phyloP scores from a whole-genome alignment of 345 rosid genomes.

The Syzygium aromaticum region DNA sequence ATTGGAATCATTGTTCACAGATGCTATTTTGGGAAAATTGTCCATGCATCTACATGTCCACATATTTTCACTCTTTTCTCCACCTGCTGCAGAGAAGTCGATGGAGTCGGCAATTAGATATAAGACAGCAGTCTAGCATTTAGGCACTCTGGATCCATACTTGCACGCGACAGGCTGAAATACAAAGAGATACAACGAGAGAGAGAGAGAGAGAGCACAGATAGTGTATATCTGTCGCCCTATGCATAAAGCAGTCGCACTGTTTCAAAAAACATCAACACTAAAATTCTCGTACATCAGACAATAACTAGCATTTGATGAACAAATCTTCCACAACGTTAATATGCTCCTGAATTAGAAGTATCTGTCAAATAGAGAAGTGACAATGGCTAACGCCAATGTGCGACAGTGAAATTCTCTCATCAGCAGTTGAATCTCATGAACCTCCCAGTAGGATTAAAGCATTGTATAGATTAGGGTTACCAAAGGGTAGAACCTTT shows the following conservation, averaged over 20 bases:
- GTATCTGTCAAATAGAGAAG: not conserved
- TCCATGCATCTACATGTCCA: conserved; percentile 74
- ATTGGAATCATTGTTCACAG: conserved; percentile 23
- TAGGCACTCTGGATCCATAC: not conserved
- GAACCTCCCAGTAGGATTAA: not conserved
- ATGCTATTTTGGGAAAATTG: conserved; percentile 56
- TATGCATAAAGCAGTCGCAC: not conserved
- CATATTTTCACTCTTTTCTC: conserved; percentile 24
- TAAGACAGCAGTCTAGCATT: not conserved
- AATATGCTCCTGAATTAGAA: not conserved
- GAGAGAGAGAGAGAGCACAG: not conserved
- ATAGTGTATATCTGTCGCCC: not conserved
- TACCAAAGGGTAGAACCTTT: not conserved
- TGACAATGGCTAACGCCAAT: not conserved
- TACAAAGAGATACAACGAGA: not conserved
- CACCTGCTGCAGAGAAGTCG: conserved; percentile 20
- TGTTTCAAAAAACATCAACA: not conserved
- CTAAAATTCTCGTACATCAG: not conserved
- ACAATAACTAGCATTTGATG: not conserved
- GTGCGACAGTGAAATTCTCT: not conserved
- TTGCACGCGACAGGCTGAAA: not conserved
- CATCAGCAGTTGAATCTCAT: not conserved
- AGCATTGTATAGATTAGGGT: not conserved
- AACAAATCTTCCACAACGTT: not conserved
- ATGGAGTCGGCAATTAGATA: not conserved